phyloP scores from a whole-genome alignment of 2,329 filamentous ascomycete genomes.

The Colletotrichum noveboracense region DNA sequence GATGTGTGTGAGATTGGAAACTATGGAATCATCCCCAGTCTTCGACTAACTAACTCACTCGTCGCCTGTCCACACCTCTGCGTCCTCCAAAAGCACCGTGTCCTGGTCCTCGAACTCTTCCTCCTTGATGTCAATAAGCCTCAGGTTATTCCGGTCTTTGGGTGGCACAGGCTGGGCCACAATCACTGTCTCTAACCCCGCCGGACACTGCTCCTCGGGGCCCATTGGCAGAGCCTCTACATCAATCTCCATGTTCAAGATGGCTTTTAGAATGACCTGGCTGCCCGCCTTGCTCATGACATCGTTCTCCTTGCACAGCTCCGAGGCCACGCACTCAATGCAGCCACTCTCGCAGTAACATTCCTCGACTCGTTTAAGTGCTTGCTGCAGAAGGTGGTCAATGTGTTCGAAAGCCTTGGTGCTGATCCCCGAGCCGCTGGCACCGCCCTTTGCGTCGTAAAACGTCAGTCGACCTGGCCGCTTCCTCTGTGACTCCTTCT shows the following conservation, averaged over 20 bases:
- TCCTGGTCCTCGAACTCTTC: conserved; percentile 19
- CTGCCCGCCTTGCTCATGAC: conserved; percentile 94
- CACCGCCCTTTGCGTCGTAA: conserved; percentile 92
- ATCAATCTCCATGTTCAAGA: conserved; percentile 81
- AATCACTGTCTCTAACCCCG: conserved; percentile 83
- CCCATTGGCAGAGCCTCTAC: conserved; percentile 87
- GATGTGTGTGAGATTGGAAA: not conserved
- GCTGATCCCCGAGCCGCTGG: conserved; percentile 82
- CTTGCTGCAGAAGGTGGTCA: conserved; percentile 77
- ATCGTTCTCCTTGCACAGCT: conserved; percentile 83
- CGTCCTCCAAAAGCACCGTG: not conserved
- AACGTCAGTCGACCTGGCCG: conserved; percentile 89
- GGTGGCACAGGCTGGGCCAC: conserved; percentile 70
- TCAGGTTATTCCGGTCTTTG: conserved; percentile 25
- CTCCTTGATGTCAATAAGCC: conserved; percentile 13
- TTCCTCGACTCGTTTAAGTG: conserved; percentile 74
- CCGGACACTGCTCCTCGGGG: conserved; percentile 71
- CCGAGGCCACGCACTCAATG: conserved; percentile 86
- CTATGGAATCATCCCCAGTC: not conserved
- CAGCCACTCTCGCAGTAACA: conserved; percentile 85
- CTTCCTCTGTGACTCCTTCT: conserved; percentile 72
- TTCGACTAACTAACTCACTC: not conserved
- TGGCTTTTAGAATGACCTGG: conserved; percentile 77
- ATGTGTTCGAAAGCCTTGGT: conserved; percentile 95
- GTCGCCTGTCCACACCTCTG: not conserved